phyloP scores from a whole-genome alignment of 768 basidiomycete genomes.

The Phaeolepiota aurea region DNA sequence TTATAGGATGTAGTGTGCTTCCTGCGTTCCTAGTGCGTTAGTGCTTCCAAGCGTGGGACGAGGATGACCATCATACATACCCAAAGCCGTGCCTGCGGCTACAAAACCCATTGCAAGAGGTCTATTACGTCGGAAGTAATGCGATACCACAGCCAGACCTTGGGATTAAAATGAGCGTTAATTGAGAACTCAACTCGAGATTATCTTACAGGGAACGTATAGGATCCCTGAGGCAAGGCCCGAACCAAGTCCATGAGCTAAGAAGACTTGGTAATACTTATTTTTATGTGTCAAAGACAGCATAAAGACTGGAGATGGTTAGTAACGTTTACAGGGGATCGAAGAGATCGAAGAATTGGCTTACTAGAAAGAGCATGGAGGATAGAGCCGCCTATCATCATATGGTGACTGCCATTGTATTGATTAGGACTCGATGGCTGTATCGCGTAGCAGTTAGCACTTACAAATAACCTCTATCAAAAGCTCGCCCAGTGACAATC shows the following conservation, averaged over 20 bases:
- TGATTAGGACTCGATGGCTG: background rate
- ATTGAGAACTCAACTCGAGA: background rate
- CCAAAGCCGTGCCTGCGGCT: constrained; percentile 19
- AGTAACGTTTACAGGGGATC: too few species aligned
- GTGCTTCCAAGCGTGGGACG: background rate
- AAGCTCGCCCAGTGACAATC: constrained; percentile 33
- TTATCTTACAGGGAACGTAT: constrained; percentile 26
- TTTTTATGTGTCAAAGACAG: constrained; percentile 24
- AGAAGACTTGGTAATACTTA: constrained; percentile 33
- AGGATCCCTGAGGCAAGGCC: constrained; percentile 41
- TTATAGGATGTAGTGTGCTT: constrained; percentile 1
- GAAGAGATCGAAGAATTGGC: background rate
- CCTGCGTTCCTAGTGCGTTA: background rate
- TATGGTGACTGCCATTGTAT: constrained; percentile 9
- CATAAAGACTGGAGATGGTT: constrained; percentile 14
- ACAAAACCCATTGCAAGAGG: constrained; percentile 34
- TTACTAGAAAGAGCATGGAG: constrained; percentile 5
- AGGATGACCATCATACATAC: background rate
- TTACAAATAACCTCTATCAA: constrained; percentile 47
- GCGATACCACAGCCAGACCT: constrained; percentile 30
- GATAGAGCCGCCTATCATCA: constrained; percentile 13
- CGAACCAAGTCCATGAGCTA: constrained; percentile 39
- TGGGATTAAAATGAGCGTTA: background rate
- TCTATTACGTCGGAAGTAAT: constrained; percentile 29
- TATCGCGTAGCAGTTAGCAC: constrained; percentile 7